Evolutionary conservation across 768 basidiomycete genomes (phyloP).

Genomic region (Lentinula raphanica): DNA sequence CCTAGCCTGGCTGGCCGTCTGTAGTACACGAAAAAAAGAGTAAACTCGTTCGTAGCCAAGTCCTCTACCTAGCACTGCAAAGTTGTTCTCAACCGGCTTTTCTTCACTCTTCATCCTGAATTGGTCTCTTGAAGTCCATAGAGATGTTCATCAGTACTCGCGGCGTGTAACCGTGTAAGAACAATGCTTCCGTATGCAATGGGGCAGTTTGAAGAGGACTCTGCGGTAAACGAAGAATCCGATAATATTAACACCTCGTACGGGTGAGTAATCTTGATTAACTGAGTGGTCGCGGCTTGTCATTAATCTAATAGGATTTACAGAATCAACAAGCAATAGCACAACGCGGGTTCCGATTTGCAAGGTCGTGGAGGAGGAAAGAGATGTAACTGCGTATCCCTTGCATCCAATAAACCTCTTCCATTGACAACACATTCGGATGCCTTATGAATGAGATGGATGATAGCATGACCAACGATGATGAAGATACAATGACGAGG

Average conservation of each 20-base stretch:
- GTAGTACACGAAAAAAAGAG: no score
- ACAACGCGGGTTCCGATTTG: slow-evolving; percentile 63
- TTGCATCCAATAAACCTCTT: slow-evolving; percentile 30
- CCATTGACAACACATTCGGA: slow-evolving; percentile 18
- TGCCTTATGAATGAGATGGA: slow-evolving; percentile 42
- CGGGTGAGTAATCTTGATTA: slow-evolving; percentile 38
- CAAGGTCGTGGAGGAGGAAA: slow-evolving; percentile 79
- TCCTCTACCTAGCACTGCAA: slow-evolving; percentile 30
- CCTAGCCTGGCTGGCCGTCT: no score
- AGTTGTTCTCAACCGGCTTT: no score
- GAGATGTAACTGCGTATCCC: slow-evolving; percentile 57
- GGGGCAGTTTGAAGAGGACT: slow-evolving; percentile 85
- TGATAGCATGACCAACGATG: slow-evolving; percentile 56
- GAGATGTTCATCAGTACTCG: slow-evolving; percentile 54
- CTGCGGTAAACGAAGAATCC: slow-evolving; percentile 75
- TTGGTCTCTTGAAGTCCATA: no score
- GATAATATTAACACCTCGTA: no score
- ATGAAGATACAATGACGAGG: slow-evolving; percentile 34
- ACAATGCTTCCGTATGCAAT: no score
- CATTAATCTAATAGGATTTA: background rate
- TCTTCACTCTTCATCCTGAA: no score
- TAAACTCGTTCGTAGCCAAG: slow-evolving; percentile 58
- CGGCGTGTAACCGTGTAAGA: no score
- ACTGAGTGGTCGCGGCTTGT: no score
- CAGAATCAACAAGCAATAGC: slow-evolving; percentile 58